phyloP scores from a whole-genome alignment of 352 stramenopile genomes.

The Phytophthora aleatoria region DNA sequence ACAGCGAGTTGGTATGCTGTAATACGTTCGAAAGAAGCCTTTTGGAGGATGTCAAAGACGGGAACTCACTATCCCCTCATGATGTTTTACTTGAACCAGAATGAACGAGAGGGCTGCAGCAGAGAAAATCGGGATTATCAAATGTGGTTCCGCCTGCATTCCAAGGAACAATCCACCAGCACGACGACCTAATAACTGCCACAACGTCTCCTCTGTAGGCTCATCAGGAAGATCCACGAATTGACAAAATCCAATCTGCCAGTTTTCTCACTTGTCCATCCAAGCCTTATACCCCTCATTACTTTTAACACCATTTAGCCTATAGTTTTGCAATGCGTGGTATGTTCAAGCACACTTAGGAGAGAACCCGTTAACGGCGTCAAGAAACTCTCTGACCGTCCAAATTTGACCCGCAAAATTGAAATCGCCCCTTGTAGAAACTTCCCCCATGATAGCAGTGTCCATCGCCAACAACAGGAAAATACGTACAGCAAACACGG shows the following conservation, averaged over 20 bases:
- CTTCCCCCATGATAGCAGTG: not conserved
- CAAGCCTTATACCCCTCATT: not conserved
- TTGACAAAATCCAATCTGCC: not conserved
- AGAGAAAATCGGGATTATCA: no score
- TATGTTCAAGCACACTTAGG: no score
- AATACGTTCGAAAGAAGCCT: no score
- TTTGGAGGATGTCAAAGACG: no score
- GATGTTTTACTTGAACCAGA: no score
- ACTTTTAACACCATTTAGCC: no score
- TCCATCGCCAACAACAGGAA: not conserved
- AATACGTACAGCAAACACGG: not conserved
- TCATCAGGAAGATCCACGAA: not conserved
- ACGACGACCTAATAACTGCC: not conserved
- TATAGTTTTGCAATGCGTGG: no score
- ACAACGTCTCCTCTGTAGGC: not conserved
- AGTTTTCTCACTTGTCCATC: not conserved
- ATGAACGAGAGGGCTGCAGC: no score
- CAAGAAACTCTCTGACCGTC: not conserved
- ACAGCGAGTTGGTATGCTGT: no score
- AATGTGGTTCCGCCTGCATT: no score
- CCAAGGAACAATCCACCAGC: not conserved
- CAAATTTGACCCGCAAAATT: not conserved
- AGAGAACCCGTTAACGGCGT: not conserved
- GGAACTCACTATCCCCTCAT: no score
- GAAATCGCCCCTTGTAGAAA: not conserved